These are phyloP conservation scores for Amylostereum areolatum DNA, from an alignment of 1,284 basidiomycete species.

Conservation along the genomic window DNA sequence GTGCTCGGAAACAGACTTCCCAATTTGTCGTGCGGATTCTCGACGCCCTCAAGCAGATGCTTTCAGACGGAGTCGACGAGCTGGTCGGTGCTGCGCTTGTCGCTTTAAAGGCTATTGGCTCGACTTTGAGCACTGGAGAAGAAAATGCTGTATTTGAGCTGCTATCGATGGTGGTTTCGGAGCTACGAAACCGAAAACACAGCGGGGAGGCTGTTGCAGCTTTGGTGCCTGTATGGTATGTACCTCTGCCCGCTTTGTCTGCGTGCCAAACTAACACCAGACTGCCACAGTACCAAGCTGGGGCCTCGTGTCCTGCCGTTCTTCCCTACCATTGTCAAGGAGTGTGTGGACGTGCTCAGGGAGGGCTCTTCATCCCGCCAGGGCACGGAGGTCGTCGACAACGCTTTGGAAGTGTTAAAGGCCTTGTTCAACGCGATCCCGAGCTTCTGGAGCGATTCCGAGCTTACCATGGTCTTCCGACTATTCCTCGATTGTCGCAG, in stretches of 20 bases:
- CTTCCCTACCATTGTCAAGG: constrained; percentile 66
- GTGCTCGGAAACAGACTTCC: constrained; percentile 49
- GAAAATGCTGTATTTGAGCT: constrained; percentile 54
- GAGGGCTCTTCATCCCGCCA: not conserved
- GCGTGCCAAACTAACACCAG: constrained; percentile 3
- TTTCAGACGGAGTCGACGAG: constrained; percentile 36
- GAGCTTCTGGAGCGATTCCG: constrained; percentile 64
- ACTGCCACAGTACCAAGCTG: constrained; percentile 54
- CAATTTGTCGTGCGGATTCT: constrained; percentile 47
- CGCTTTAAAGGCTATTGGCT: constrained; percentile 54
- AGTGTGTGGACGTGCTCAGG: constrained; percentile 47
- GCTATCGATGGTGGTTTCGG: constrained; percentile 52
- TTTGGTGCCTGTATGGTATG: constrained; percentile 58
- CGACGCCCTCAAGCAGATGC: constrained; percentile 38
- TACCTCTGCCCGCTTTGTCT: constrained; percentile 9
- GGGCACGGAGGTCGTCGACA: constrained; percentile 22
- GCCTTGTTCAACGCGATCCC: constrained; percentile 57
- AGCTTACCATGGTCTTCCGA: constrained; percentile 49
- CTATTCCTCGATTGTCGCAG: constrained; percentile 45
- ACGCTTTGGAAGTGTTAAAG: constrained; percentile 46
- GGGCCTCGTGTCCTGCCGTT: constrained; percentile 83
- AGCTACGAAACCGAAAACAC: constrained; percentile 33
- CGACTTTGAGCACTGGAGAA: constrained; percentile 58
- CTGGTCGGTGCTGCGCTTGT: constrained; percentile 44
- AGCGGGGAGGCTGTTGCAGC: constrained; percentile 41